Conservation (phyloP, 2,329 filamentous ascomycete species). For the Pseudogymnoascus sp. region DNA sequence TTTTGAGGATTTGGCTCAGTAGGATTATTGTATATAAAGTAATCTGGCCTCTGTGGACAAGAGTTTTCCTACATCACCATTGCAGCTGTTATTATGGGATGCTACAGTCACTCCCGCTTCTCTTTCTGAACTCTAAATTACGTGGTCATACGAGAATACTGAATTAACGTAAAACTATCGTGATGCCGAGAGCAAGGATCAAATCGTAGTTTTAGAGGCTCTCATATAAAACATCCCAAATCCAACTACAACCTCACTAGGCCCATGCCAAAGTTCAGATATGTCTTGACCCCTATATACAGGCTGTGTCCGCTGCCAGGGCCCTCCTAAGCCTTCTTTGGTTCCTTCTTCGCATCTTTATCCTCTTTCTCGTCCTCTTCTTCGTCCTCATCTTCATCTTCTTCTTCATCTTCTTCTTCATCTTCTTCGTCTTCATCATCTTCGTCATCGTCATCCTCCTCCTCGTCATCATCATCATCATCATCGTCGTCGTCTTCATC, state of each 20-base stretch:
- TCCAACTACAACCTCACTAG: background rate
- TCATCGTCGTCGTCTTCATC: background rate
- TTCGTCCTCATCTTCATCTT: conserved; percentile 24
- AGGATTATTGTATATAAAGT: background rate
- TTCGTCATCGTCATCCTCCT: background rate
- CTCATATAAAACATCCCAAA: background rate
- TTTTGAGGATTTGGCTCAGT: background rate
- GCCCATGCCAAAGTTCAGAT: background rate
- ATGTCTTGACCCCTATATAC: conserved; percentile 5
- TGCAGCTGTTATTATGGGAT: background rate
- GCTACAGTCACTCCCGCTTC: background rate
- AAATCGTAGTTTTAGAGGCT: background rate
- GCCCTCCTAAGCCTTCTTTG: conserved; percentile 28
- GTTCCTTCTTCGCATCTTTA: conserved; percentile 32
- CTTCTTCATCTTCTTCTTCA: background rate
- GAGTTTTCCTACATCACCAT: background rate
- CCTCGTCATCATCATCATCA: background rate
- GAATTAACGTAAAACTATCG: background rate
- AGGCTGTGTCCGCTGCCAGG: conserved; percentile 23
- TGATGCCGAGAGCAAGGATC: background rate
- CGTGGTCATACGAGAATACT: background rate
- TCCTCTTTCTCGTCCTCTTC: conserved; percentile 31
- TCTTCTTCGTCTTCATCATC: background rate
- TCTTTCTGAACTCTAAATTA: background rate
- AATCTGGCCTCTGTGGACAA: background rate